These are phyloP conservation scores for Crotalaria pallida DNA, from an alignment of 306 rosid genomes.

Conservation along the genomic window DNA sequence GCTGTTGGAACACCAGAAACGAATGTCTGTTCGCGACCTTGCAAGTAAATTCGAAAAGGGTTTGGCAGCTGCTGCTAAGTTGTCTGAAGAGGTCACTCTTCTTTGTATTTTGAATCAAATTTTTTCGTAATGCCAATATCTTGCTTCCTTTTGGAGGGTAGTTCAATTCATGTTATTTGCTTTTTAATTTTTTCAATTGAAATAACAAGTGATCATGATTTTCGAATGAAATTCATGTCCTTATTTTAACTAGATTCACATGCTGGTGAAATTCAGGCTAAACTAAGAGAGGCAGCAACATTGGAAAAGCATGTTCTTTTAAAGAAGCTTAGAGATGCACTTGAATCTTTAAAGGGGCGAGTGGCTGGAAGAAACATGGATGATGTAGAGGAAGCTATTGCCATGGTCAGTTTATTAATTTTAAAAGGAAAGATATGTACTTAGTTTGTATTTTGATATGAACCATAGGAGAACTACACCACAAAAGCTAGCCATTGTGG, in stretches of 20 bases:
- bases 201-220: not conserved
- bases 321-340: slow-evolving; percentile 93
- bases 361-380: slow-evolving; percentile 82
- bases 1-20: slow-evolving; percentile 86
- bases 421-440: not conserved
- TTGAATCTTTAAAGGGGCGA: slow-evolving; percentile 78
- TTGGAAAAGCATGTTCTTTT: slow-evolving; percentile 84
- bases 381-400: slow-evolving; percentile 77
- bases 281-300: slow-evolving; percentile 85
- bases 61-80: slow-evolving; percentile 93
- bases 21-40: slow-evolving; percentile 84
- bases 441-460: not conserved
- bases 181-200: not conserved
- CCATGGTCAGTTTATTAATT: slow-evolving; percentile 63
- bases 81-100: slow-evolving; percentile 75
- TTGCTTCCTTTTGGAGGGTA: not conserved
- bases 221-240: not conserved
- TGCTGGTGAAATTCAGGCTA: slow-evolving; percentile 57
- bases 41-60: slow-evolving; percentile 90
- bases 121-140: not conserved
- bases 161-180: not conserved
- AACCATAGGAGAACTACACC: too few species aligned
- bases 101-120: not conserved
- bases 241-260: slow-evolving; percentile 8
- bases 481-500: too few species aligned